These are phyloP conservation scores for Aspergillus asperescens DNA, from an alignment of 495 filamentous ascomycete genomes.

Conservation along the genomic window DNA sequence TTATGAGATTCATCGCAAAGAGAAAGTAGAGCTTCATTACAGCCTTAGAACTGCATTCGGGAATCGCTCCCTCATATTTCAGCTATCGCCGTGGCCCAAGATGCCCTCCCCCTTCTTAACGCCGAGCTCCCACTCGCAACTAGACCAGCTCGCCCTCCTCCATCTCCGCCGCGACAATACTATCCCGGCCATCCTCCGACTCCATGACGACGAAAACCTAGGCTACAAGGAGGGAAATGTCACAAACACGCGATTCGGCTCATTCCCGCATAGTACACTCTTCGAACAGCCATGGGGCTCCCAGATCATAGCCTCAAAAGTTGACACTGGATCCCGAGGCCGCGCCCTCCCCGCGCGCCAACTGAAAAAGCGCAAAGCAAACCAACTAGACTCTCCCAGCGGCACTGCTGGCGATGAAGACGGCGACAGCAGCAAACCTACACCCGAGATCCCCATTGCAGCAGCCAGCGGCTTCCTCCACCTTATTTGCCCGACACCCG, in stretches of 20 bases:
- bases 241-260: constrained; percentile 89
- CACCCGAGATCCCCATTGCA: constrained; percentile 42
- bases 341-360: constrained; percentile 19
- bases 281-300: constrained; percentile 80
- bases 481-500: constrained; percentile 83
- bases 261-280: constrained; percentile 87
- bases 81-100: not conserved
- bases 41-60: not conserved
- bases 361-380: constrained; percentile 56
- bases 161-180: constrained; percentile 80
- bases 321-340: constrained; percentile 80
- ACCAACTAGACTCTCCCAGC: constrained; percentile 33
- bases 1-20: constrained; percentile 4
- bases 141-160: constrained; percentile 64
- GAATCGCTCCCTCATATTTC: not conserved
- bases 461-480: constrained; percentile 84
- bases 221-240: constrained; percentile 79
- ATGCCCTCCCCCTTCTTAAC: constrained; percentile 68
- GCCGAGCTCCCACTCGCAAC: constrained; percentile 50
- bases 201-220: constrained; percentile 52
- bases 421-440: constrained; percentile 16
- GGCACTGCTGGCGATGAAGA: constrained; percentile 21
- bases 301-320: constrained; percentile 82
- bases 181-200: constrained; percentile 64
- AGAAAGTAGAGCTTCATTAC: constrained; percentile 1